Base-by-base conservation (phyloP, 331 rosid species). In the Acacia concinna region DNA sequence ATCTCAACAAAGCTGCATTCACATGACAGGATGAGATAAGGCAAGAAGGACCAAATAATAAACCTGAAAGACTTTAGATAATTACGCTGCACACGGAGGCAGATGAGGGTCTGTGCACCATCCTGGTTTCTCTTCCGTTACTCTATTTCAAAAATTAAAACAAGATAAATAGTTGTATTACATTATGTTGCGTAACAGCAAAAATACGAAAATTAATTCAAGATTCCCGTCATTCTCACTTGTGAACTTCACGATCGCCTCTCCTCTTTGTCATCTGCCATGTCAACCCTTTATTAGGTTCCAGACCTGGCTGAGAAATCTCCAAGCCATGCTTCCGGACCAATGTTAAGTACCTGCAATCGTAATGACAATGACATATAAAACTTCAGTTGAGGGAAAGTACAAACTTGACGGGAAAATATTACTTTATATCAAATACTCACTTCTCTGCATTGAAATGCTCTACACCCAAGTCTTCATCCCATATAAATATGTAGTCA, bases 61-160 rank as follows among this genome's bases (percentile, higher is more conserved):
- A 35, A 84, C 10, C 30, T 32, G 83, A 17, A 38, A 60, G 63
- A 46, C 66, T 56, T 38, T 18, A 71, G 70, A 67, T 86, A 79
- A 94, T 85, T 88, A 94, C 98, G 91, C 98, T 43, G 98, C 98
- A 87, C 98, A 94, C 51, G 98, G 98, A 83, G 98, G 98, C 89
- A 94, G 85, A 78, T 82, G 97, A 69, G 97, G 98, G 71, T 92
- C 96, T 60, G 86, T 81, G 81, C 98, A 94, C 98, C 98, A 92
- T 86, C 98, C 98, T 8, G 94, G 90, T 86, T 84, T 91, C 87
- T 94, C 98, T 81, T 79, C 86, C 17, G 98, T 92, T 77, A 60
- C 89, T 83, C 98, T 94, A 84, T 41, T 68, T 12, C 10, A 13
- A 68, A 68, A 23, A 23, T 9, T 57, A 68, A 76, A 51, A 78